Evolutionary conservation across 306 rosid genomes (phyloP).

Genomic region (Acmispon strigosus): DNA sequence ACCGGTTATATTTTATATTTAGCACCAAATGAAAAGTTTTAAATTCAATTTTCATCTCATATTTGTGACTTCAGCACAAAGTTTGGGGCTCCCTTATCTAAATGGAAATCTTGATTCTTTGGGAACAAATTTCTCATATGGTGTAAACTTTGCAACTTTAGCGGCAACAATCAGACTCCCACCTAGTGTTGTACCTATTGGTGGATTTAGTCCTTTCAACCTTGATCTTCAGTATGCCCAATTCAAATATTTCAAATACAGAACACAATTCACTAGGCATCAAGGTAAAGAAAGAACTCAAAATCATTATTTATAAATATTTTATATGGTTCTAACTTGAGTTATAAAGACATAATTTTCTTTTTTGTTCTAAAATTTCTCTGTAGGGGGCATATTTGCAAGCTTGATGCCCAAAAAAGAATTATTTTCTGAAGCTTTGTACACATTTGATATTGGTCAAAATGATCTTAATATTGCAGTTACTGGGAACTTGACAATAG

Average conservation of each 20-base stretch:
- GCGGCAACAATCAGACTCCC: slow-evolving; percentile 39
- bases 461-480: no score
- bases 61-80: no score
- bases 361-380: no score
- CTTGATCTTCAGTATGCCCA: slow-evolving; percentile 32
- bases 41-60: no score
- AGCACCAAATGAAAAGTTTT: no score
- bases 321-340: no score
- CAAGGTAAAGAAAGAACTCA: slow-evolving; percentile 7
- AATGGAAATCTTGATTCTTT: slow-evolving; percentile 40
- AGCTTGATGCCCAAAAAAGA: slow-evolving; percentile 9
- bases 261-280: slow-evolving; percentile 3
- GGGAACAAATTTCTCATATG: slow-evolving; percentile 25
- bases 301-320: no score
- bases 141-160: slow-evolving; percentile 30
- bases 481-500: no score
- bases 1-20: no score
- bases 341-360: no score
- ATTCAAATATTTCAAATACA: slow-evolving; percentile 22
- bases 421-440: slow-evolving; percentile 26
- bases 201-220: slow-evolving; percentile 36
- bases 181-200: not conserved
- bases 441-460: no score
- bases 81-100: slow-evolving; percentile 26
- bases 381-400: slow-evolving; percentile 13